Evolutionary conservation across 495 filamentous ascomycete species (phyloP), one percentile per base, ranked within the genome.

Genomic region (Stereocaulon alpinum): DNA sequence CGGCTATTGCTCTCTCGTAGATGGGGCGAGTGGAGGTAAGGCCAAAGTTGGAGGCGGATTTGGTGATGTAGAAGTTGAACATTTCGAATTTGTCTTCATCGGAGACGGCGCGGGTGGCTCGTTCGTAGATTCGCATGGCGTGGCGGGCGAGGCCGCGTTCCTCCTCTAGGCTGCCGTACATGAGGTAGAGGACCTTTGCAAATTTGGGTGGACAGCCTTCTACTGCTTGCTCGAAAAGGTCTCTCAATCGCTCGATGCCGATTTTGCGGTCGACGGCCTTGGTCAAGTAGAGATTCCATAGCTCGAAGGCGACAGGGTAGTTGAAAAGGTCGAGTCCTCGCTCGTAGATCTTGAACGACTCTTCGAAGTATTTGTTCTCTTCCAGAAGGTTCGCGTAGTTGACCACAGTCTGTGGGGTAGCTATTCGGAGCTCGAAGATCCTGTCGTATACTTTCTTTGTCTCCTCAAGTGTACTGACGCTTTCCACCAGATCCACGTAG

Each of bases 21-120:
- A 99, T 97, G 1, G 89, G 85, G 40, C 93, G 79, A n/a, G 93
- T 95, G 7, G 93, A 97, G 2, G 93, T 87, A 24, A 99, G 79
- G 7, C 93, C 93, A 63, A 99, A 99, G 71, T 99, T 99, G 11
- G 91, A 95, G 0, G 93, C 93, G 1, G 91, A 96, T 69, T 99
- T 97, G 50, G 94, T 96, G 70, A 99, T 95, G 77, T 97, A 99
- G 69, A 96, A 96, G 69, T 95, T 92, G 76, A 96, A 99, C 90
- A 99, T 95, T 70, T 96, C 94, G 64, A 88, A 86, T 12, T 90
- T 79, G 67, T 97, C 91, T 66, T 95, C 92, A 69, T 99, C 93
- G 18, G 90, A 88, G 9, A 99, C 94, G 17, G 93, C 90, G 4
- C 93, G 87, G 18, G 93, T 97, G 29, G 94, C 93, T 53, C 93